A percentile compares a stretch with the other conserved stretches of the same genome.
phyloP scores from a whole-genome alignment of 2,329 filamentous ascomycete genomes.

The Colletotrichum endophyticum region DNA sequence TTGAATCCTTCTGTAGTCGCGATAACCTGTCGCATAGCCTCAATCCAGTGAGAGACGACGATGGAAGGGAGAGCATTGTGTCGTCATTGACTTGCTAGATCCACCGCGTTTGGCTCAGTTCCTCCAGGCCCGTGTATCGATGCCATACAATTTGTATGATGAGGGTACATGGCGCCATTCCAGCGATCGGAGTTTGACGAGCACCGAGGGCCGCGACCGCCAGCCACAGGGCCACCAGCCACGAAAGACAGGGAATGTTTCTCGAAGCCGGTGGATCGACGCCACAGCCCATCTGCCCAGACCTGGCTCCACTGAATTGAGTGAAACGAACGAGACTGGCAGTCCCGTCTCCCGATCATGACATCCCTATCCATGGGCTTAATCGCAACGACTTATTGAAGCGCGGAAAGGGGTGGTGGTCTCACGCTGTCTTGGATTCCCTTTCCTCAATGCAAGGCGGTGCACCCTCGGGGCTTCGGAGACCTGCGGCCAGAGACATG shows the following conservation, averaged over 20 bases:
- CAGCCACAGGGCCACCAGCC: neutral
- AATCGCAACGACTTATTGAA: constrained; percentile 1
- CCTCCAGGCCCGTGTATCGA: neutral
- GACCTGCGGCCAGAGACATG: neutral
- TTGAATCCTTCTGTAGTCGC: neutral
- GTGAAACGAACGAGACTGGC: constrained; percentile 13
- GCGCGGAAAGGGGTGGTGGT: neutral
- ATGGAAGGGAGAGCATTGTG: neutral
- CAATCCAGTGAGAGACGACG: neutral
- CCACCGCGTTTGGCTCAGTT: neutral
- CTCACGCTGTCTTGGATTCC: constrained; percentile 3
- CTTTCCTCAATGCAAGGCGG: neutral
- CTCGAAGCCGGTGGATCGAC: neutral
- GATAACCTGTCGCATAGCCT: constrained; percentile 1
- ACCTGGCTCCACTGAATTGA: neutral
- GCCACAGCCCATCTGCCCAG: neutral
- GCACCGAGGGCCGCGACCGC: neutral
- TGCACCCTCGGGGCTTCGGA: constrained; percentile 6
- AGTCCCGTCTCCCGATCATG: neutral
- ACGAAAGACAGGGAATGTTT: neutral
- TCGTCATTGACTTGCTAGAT: constrained; percentile 20
- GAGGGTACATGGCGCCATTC: neutral
- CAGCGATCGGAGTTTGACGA: constrained; percentile 11
- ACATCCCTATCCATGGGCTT: constrained; percentile 2
- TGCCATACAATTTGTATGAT: neutral